phyloP scores from a whole-genome alignment of 2,329 filamentous ascomycete species.

The Pseudopithomyces maydicus region DNA sequence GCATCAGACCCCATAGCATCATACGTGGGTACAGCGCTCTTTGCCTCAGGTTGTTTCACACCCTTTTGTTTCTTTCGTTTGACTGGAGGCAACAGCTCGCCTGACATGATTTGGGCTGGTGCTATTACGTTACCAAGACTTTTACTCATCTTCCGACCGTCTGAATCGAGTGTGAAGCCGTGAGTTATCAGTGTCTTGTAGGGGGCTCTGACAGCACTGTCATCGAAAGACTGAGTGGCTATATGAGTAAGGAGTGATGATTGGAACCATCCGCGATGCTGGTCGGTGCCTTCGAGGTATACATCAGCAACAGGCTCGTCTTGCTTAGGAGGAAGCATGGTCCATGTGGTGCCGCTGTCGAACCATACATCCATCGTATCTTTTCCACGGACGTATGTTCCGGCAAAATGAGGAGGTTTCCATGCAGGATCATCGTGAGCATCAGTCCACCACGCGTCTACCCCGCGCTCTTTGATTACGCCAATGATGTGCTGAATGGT shows the following conservation, averaged over 20 bases:
- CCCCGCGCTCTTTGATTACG: constrained; percentile 75
- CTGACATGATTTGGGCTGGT: constrained; percentile 83
- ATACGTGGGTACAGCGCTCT: constrained; percentile 51
- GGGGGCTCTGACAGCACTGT: constrained; percentile 59
- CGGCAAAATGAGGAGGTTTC: constrained; percentile 69
- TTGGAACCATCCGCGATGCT: constrained; percentile 98
- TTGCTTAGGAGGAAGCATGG: constrained; percentile 41
- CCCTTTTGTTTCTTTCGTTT: constrained; percentile 66
- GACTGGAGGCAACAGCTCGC: constrained; percentile 72
- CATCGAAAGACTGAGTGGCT: constrained; percentile 58
- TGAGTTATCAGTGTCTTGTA: constrained; percentile 93
- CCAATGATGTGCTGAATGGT: constrained; percentile 84
- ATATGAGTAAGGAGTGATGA: constrained; percentile 89
- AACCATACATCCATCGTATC: constrained; percentile 99
- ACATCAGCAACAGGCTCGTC: constrained; percentile 70
- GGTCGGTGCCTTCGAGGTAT: constrained; percentile 92
- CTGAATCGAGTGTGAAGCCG: constrained; percentile 86
- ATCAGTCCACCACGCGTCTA: constrained; percentile 96
- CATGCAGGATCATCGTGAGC: constrained; percentile 74
- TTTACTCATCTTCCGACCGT: constrained; percentile 99
- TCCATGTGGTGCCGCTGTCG: constrained; percentile 96
- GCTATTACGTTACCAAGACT: constrained; percentile 87
- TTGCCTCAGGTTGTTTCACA: constrained; percentile 37
- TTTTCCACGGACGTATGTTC: constrained; percentile 72
- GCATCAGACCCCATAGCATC: constrained; percentile 85